Base-by-base conservation (phyloP, 768 basidiomycete species). In the Leccinum longicurvipes region DNA sequence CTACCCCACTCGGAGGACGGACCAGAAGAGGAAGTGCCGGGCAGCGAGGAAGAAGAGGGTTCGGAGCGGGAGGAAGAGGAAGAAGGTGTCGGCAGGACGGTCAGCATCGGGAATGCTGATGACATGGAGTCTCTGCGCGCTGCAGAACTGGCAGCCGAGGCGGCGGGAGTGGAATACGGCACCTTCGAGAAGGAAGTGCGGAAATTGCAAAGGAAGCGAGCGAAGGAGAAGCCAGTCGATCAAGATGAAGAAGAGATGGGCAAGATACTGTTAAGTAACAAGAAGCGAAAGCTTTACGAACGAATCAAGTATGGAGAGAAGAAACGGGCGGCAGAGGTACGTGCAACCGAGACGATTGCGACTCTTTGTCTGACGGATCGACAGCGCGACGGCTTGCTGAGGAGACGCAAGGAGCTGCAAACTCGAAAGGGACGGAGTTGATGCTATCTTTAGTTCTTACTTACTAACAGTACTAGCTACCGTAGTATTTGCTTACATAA, bases 191-290 rank as follows among this genome's bases (percentile, higher is more conserved):
- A 85, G 62, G 82, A 86, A 65, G 80, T 92, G 49, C 80, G 77
- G 62, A 86, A 86, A 67, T 78, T 80, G 31, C 74, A 71, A 56
- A 84, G 79, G 62, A 74, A 76, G 61, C 66, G 59, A 44, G 53
- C 62, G 36, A 63, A 62, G 11, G 74, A 71, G 59, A 71, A 72
- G 62, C 60, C 64, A 60, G 75, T 75, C 59, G 72, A 74, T 59
- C 29, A 63, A 60, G 46, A 64, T 19, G 91, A 93, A 68, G 79
- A 84, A 64, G 89, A 95, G 68, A 91, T 96, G 89, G 88, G 91
- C 73, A 96, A 95, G 81, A 96, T 98, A 86, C 81, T 98, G 84
- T 87, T 97, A 86, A 96, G 91, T 77, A 93, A 92, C 73, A 93
- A 90, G 76, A 89, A 96, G 72, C 82, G 85, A 64, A 95, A 95